A percentile compares a stretch with the other conserved stretches of the same genome.
These are phyloP conservation scores for Leishmania braziliensis DNA, from an alignment of 208 protist genomes.

Conservation along the genomic window DNA sequence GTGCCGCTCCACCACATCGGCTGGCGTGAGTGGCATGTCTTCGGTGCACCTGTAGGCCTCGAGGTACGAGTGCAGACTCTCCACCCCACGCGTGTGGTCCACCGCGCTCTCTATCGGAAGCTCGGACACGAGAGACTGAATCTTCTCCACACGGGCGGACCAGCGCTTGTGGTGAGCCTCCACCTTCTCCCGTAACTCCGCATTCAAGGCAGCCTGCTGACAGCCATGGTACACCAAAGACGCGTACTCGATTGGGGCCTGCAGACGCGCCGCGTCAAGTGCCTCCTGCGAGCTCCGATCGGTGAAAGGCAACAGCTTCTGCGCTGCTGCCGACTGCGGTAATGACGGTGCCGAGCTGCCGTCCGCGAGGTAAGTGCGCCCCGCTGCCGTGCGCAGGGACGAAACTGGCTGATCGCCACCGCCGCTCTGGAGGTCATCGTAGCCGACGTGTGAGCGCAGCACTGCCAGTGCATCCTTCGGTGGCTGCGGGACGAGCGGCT, in stretches of 20 bases:
- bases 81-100: constrained; percentile 38
- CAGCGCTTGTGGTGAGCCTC: constrained; percentile 58
- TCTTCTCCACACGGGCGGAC: constrained; percentile 41
- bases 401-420: background rate
- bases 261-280: constrained; percentile 31
- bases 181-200: constrained; percentile 64
- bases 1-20: constrained; percentile 44
- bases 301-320: constrained; percentile 20
- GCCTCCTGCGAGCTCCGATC: constrained; percentile 34
- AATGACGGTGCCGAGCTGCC: background rate
- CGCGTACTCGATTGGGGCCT: constrained; percentile 55
- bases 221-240: constrained; percentile 69
- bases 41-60: constrained; percentile 67
- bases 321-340: constrained; percentile 2
- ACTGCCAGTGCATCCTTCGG: constrained; percentile 63
- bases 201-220: constrained; percentile 79
- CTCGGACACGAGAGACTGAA: constrained; percentile 38
- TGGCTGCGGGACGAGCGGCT: constrained; percentile 43
- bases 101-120: constrained; percentile 47
- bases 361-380: constrained; percentile 19
- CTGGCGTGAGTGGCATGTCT: constrained; percentile 36
- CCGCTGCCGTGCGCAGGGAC: constrained; percentile 9
- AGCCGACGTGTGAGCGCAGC: constrained; percentile 57
- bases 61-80: constrained; percentile 54
- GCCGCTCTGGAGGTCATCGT: constrained; percentile 40